Percentiles rank a stretch among this genome's conserved stretches.
Conservation (phyloP, 306 rosid genomes). For the Prunus mume region DNA sequence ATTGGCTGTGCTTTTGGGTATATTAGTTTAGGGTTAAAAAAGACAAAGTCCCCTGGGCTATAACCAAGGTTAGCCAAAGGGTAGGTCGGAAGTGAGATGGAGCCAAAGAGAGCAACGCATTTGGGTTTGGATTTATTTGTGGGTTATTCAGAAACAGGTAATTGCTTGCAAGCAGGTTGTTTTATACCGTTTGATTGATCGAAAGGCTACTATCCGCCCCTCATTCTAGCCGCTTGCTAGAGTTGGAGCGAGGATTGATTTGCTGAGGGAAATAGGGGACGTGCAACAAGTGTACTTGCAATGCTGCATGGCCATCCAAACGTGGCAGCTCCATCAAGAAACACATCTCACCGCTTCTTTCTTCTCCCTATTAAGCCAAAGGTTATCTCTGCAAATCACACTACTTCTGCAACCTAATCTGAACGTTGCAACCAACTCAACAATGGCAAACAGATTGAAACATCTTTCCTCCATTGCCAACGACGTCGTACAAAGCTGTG, state of each 20-base stretch:
- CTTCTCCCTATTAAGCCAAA: background rate
- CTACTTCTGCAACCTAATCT: no score
- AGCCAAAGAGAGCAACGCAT: no score
- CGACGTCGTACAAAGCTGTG: conserved; percentile 39
- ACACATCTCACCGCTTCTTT: conserved; percentile 5
- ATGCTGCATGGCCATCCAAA: conserved; percentile 24
- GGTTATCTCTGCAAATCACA: background rate
- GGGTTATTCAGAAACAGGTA: no score
- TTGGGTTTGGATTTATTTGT: no score
- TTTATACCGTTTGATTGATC: no score
- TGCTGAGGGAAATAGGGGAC: background rate
- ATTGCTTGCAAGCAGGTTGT: no score
- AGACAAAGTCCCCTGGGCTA: no score
- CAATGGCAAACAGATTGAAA: conserved; percentile 21
- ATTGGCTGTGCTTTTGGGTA: no score
- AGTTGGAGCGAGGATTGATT: background rate
- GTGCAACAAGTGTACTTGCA: conserved; percentile 17
- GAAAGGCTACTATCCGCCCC: no score
- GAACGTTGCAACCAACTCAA: background rate
- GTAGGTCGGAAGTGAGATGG: no score
- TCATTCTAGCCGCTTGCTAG: background rate
- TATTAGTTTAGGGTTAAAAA: no score
- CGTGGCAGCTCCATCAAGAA: conserved; percentile 17
- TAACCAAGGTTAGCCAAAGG: no score
- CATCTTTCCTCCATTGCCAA: conserved; percentile 44